Evolutionary conservation across 1,139 yeast species (phyloP).

Genomic region (Blastobotrys arbuscula): DNA sequence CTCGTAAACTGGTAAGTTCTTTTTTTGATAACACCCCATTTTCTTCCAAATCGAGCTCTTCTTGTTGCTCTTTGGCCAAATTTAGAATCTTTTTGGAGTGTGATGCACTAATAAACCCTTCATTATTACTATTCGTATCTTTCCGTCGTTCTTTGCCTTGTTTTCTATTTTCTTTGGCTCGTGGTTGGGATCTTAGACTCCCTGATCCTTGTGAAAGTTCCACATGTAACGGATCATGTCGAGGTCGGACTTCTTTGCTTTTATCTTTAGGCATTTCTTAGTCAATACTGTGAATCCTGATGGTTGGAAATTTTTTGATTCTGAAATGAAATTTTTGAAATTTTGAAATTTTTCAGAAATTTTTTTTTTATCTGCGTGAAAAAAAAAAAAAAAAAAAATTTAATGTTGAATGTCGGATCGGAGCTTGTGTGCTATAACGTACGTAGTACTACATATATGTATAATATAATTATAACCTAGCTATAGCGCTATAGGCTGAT

Average conservation of each 20-base stretch:
- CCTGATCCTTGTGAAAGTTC: conserved; percentile 74
- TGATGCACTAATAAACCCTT: conserved; percentile 70
- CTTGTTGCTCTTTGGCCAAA: conserved; percentile 88
- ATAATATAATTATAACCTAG: too few relatives aligned
- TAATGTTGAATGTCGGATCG: too few relatives aligned
- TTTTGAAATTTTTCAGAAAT: background rate
- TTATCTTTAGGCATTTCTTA: conserved; percentile 31
- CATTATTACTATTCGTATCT: conserved; percentile 31
- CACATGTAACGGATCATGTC: conserved; percentile 74
- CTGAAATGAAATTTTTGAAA: too few relatives aligned
- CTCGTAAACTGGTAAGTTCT: conserved; percentile 1
- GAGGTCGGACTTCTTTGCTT: conserved; percentile 29
- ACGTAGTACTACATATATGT: too few relatives aligned
- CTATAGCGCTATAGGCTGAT: too few relatives aligned
- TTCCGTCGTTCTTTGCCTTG: conserved; percentile 24
- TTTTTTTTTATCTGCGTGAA: background rate
- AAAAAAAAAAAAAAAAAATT: background rate
- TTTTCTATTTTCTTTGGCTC: conserved; percentile 21
- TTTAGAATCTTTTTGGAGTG: conserved; percentile 81
- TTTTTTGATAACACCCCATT: conserved; percentile 9
- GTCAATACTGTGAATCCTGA: background rate
- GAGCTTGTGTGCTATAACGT: too few relatives aligned
- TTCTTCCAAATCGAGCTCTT: conserved; percentile 71
- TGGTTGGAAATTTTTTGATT: background rate
- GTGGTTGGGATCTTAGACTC: conserved; percentile 46